Conservation (phyloP, 2,329 filamentous ascomycete genomes). For the Fusarium subglutinans region DNA sequence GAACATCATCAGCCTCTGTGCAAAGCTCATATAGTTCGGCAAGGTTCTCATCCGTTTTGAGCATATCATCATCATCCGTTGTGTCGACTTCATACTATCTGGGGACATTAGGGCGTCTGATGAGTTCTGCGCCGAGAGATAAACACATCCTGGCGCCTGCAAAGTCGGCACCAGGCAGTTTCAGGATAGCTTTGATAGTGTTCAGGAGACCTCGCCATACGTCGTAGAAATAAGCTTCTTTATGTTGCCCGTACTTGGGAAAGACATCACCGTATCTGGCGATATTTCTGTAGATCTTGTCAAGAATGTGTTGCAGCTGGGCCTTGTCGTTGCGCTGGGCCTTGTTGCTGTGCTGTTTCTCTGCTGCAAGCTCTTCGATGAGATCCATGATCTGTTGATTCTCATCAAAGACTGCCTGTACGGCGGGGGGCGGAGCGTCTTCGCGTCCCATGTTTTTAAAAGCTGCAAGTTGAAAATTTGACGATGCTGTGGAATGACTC, state of each 20-base stretch:
- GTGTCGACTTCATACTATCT: neutral
- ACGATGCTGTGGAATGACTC: neutral
- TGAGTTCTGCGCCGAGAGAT: neutral
- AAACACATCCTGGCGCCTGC: neutral
- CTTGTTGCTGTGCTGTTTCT: neutral
- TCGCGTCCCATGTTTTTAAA: neutral
- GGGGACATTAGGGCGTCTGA: neutral
- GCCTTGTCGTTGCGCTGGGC: too few relatives aligned
- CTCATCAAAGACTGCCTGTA: neutral
- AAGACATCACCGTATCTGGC: neutral
- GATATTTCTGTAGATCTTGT: neutral
- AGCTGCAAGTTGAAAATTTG: neutral
- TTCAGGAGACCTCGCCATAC: neutral
- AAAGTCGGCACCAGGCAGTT: neutral
- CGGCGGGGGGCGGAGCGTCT: neutral
- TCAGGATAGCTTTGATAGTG: neutral
- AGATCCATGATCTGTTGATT: neutral
- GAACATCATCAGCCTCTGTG: neutral
- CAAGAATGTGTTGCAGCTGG: neutral
- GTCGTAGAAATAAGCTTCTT: neutral
- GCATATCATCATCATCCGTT: too few relatives aligned
- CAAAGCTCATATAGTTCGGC: neutral
- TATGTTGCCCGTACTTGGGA: too few relatives aligned
- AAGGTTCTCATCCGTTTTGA: neutral
- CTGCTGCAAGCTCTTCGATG: neutral